A percentile compares a stretch with the other conserved stretches of the same genome.
These are phyloP conservation scores for Mallotus japonicus DNA, from an alignment of 441 rosid species.

Conservation along the genomic window DNA sequence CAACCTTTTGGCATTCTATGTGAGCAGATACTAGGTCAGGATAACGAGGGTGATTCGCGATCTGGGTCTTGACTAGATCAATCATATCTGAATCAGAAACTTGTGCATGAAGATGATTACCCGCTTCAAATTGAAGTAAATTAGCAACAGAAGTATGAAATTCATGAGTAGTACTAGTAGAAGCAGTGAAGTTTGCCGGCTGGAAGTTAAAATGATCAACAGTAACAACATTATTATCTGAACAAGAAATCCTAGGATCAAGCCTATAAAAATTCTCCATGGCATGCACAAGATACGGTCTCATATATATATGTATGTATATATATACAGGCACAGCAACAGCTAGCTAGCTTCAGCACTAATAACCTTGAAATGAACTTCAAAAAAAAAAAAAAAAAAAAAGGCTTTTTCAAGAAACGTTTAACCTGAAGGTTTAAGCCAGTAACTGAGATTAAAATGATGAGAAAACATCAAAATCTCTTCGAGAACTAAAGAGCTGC, in stretches of 20 bases:
- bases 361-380: neutral
- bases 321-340: too few relatives aligned
- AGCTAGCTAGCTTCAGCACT: neutral
- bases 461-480: neutral
- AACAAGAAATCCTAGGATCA: slow-evolving; percentile 22
- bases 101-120: slow-evolving; percentile 14
- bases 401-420: neutral
- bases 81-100: slow-evolving; percentile 35
- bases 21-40: slow-evolving; percentile 56
- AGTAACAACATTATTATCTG: slow-evolving; percentile 22
- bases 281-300: neutral
- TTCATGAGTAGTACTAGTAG: slow-evolving; percentile 11
- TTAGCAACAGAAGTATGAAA: slow-evolving; percentile 26
- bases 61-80: slow-evolving; percentile 58
- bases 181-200: slow-evolving; percentile 13
- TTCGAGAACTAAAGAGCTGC: too few relatives aligned
- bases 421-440: neutral
- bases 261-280: slow-evolving; percentile 45
- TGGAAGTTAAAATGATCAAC: slow-evolving; percentile 24
- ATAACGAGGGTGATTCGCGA: slow-evolving; percentile 59
- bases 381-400: too few relatives aligned
- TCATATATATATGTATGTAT: too few relatives aligned
- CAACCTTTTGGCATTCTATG: slow-evolving; percentile 63
- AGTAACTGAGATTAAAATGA: neutral
- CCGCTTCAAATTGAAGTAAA: slow-evolving; percentile 30